Evolutionary conservation across 2,329 filamentous ascomycete species (phyloP), one percentile per base, ranked within the genome.

Genomic region (Tolypocladium album): DNA sequence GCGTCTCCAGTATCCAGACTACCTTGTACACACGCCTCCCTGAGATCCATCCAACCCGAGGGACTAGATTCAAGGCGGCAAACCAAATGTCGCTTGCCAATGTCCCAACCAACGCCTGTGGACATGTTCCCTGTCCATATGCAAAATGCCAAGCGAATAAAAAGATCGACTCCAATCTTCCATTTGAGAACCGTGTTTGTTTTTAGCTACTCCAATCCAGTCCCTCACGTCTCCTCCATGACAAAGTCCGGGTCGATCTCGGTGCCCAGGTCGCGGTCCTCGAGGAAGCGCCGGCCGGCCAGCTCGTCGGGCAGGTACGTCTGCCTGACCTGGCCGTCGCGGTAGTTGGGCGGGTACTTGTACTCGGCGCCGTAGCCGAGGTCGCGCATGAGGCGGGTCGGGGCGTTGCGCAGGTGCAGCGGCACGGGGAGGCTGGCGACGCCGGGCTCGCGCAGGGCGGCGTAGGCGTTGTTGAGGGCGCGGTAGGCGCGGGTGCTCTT

Each of bases 271-370:
- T 97, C 89, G 50, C 80, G 76, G 5, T 92, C 86, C 68, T 95
- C 91, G 43, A 97, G 73, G 69, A 97, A 97, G 24, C 68, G 78
- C 56, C 88, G 80, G 0, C 87, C 91, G 42, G 78, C 72, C 9
- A 99, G 73, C 59, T 83, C 82, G 13, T 90, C 87, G 0, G 94
- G 94, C n/a, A 99, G 74, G 73, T 97, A 99, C 31, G 92, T 88
- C 76, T 99, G 94, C 64, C 79, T 82, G 0, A 97, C 93, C 66
- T 78, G 84, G 0, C 94, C 94, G 62, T 92, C 85, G 57, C 83
- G 75, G 69, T 93, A 99, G 66, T 96, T 90, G 0, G 94, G 94
- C 66, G 96, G 96, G 70, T 99, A 97, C 74, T 97, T 97, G 74
- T 99, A 99, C 71, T 92, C 89, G 57, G 86, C 87, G 0, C 92